A percentile compares a stretch with the other conserved stretches of the same genome.
These are phyloP conservation scores for Ophiosphaerella korrae DNA, from an alignment of 2,329 filamentous ascomycete species.

Conservation along the genomic window DNA sequence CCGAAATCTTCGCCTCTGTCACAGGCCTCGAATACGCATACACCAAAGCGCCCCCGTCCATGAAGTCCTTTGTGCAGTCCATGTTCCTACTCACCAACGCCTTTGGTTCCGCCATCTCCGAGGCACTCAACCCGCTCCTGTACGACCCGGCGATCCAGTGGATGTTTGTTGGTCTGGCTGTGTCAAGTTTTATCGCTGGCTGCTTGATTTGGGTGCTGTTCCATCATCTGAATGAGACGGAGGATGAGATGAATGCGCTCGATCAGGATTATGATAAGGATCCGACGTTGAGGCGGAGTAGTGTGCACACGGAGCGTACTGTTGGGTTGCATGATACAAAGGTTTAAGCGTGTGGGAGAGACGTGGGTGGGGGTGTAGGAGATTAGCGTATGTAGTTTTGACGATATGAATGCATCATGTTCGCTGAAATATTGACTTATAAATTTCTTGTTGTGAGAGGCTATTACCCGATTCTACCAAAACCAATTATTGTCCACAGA, in stretches of 20 bases:
- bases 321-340: constrained; percentile 27
- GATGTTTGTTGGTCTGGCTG: constrained; percentile 56
- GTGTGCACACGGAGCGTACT: constrained; percentile 28
- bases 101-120: constrained; percentile 65
- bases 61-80: constrained; percentile 57
- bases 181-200: constrained; percentile 38
- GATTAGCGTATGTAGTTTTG: neutral
- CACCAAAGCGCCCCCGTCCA: constrained; percentile 54
- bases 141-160: constrained; percentile 70
- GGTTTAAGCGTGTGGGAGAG: constrained; percentile 7
- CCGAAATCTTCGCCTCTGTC: constrained; percentile 55
- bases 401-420: neutral
- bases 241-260: constrained; percentile 46
- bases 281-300: constrained; percentile 30
- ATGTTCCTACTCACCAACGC: constrained; percentile 66
- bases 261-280: constrained; percentile 42
- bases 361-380: neutral
- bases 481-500: no score
- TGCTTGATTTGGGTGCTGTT: constrained; percentile 45
- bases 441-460: no score
- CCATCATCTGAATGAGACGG: constrained; percentile 44
- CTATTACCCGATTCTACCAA: no score
- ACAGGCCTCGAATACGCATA: constrained; percentile 56
- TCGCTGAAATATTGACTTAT: no score
- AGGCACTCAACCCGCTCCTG: constrained; percentile 65